Conservation (phyloP, 2,329 filamentous ascomycete species). For the Diplocarpon mali region DNA sequence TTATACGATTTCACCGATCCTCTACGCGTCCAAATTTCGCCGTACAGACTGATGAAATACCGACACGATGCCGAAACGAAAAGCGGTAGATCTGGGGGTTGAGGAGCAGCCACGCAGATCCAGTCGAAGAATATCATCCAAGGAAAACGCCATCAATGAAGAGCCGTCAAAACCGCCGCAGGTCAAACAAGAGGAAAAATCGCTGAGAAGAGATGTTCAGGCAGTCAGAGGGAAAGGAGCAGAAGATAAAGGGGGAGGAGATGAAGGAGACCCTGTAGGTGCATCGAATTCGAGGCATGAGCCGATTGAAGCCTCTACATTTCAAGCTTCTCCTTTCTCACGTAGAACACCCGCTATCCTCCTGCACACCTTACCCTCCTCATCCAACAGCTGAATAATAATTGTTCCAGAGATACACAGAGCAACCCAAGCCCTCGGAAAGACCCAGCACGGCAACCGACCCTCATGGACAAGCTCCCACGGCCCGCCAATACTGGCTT, state of each 20-base stretch:
- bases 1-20: not conserved
- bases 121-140: slow-evolving; percentile 15
- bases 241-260: slow-evolving; percentile 1
- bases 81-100: slow-evolving; percentile 17
- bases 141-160: slow-evolving; percentile 6
- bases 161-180: slow-evolving; percentile 4
- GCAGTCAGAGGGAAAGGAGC: not conserved
- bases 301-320: not conserved
- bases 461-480: not conserved
- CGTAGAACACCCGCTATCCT: too few relatives aligned
- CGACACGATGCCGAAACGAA: slow-evolving; percentile 22
- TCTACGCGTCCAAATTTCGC: not conserved
- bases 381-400: too few relatives aligned
- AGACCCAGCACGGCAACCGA: not conserved
- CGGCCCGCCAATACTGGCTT: slow-evolving; percentile 54
- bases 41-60: not conserved
- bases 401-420: slow-evolving; percentile 1
- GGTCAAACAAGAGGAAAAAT: slow-evolving; percentile 4
- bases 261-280: not conserved
- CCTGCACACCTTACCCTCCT: too few relatives aligned
- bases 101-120: slow-evolving; percentile 19
- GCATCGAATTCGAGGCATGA: not conserved
- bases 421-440: slow-evolving; percentile 3
- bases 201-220: slow-evolving; percentile 5
- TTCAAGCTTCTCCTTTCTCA: not conserved